These are phyloP conservation scores for Cytospora mali DNA, from an alignment of 2,329 filamentous ascomycete species.

Conservation along the genomic window DNA sequence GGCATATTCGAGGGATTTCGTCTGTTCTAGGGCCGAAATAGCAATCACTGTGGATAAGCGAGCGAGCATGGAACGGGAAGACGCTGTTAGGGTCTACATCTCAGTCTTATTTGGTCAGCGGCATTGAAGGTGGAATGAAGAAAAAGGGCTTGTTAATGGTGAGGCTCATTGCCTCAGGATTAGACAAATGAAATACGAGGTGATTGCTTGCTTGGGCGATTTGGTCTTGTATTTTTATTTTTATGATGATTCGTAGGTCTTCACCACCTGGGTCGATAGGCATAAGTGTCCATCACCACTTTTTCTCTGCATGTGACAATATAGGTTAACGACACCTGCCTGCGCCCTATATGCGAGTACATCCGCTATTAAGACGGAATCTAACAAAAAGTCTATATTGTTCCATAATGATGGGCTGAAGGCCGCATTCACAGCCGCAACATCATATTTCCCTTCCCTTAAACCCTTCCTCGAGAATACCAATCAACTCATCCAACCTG, in stretches of 20 bases:
- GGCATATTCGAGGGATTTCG: not conserved
- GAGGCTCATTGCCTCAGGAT: not conserved
- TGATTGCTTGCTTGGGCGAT: slow-evolving; percentile 10
- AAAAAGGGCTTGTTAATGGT: slow-evolving; percentile 1
- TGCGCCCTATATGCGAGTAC: not conserved
- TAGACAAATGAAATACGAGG: slow-evolving; percentile 15
- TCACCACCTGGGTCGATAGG: not conserved
- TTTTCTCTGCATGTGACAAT: not conserved
- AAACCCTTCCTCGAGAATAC: slow-evolving; percentile 75
- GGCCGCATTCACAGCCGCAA: not conserved
- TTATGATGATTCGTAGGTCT: not conserved
- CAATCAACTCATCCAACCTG: slow-evolving; percentile 74
- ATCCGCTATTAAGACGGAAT: not conserved
- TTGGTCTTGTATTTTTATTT: no score
- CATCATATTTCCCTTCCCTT: slow-evolving; percentile 47
- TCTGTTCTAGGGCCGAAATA: not conserved
- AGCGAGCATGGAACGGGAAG: not conserved
- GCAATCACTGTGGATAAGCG: not conserved
- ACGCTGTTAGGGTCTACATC: not conserved
- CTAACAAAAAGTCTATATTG: not conserved
- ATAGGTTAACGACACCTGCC: not conserved
- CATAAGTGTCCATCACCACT: not conserved
- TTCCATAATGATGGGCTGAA: no score
- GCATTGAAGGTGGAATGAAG: slow-evolving; percentile 5
- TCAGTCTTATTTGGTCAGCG: slow-evolving; percentile 5